Evolutionary conservation across 2,329 filamentous ascomycete species (phyloP).

Genomic region (Leptographium procerum): DNA sequence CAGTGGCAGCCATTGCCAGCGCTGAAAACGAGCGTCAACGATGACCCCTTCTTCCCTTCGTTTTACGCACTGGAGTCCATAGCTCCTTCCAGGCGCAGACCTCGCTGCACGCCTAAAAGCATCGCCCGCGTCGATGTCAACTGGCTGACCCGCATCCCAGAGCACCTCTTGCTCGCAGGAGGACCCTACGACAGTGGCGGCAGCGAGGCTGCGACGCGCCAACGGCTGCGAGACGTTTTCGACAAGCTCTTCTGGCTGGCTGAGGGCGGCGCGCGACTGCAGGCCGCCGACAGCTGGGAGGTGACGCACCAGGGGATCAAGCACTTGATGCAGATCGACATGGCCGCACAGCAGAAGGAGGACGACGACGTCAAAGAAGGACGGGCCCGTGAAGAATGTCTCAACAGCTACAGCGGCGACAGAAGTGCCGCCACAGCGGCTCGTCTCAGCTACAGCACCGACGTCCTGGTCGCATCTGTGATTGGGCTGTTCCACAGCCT

Average conservation of each 20-base stretch:
- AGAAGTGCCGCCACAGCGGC: neutral
- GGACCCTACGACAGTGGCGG: conserved; percentile 13
- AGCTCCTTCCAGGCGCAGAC: too few species aligned
- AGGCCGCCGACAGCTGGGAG: conserved; percentile 18
- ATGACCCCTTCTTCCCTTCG: neutral
- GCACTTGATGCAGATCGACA: conserved; percentile 4
- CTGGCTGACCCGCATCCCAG: conserved; percentile 15
- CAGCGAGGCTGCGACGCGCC: neutral
- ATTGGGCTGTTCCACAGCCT: conserved; percentile 7
- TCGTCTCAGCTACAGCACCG: neutral
- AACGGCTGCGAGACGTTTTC: conserved; percentile 9
- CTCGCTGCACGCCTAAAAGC: too few species aligned
- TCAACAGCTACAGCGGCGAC: neutral
- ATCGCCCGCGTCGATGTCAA: conserved; percentile 14
- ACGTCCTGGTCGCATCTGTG: conserved; percentile 2
- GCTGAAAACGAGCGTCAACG: neutral
- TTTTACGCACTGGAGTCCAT: neutral
- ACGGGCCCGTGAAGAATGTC: neutral
- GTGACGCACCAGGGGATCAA: conserved; percentile 9
- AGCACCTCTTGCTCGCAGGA: conserved; percentile 13
- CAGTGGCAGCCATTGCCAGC: neutral
- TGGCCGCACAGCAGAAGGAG: neutral
- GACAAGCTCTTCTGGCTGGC: conserved; percentile 19
- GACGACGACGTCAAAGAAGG: neutral
- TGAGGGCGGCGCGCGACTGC: conserved; percentile 14